Conservation (phyloP, 805 yeast species). For the Candida glaebosa region DNA sequence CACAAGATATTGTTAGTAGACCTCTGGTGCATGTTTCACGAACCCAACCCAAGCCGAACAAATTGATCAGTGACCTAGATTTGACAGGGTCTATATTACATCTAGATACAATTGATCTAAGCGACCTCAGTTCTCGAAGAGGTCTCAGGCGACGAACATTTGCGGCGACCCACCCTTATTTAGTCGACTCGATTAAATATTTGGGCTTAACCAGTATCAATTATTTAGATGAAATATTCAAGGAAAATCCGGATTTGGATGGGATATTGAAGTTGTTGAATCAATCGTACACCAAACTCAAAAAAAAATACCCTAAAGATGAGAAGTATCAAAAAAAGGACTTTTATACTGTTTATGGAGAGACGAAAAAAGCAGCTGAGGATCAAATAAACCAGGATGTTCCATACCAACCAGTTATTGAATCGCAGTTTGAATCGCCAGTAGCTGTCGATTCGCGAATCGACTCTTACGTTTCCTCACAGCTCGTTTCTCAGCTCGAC, state of each 20-base stretch:
- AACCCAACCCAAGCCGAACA: background rate
- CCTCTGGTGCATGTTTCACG: background rate
- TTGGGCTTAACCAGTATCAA: conserved; percentile 34
- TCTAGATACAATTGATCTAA: conserved; percentile 5
- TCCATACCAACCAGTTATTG: background rate
- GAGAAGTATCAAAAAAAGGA: conserved; percentile 36
- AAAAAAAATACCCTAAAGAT: conserved; percentile 33
- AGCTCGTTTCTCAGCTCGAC: background rate
- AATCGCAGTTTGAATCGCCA: background rate
- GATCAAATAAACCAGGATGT: conserved; percentile 2
- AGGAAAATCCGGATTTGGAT: conserved; percentile 30
- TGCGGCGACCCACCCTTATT: conserved; percentile 42
- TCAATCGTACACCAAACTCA: conserved; percentile 27
- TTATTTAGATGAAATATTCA: conserved; percentile 36
- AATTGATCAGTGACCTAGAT: background rate
- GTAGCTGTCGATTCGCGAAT: background rate
- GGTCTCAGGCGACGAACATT: conserved; percentile 39
- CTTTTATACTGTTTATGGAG: conserved; percentile 36
- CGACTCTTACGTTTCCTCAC: background rate
- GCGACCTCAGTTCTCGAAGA: conserved; percentile 13
- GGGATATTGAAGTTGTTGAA: conserved; percentile 33
- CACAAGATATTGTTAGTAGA: background rate
- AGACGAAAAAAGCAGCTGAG: conserved; percentile 5
- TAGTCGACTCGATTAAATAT: conserved; percentile 44
- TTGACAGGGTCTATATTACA: conserved; percentile 8